Percentiles rank a stretch among this genome's conserved stretches.
phyloP scores from a whole-genome alignment of 192 early-diverging fungal species.

The Mortierella antarctica region DNA sequence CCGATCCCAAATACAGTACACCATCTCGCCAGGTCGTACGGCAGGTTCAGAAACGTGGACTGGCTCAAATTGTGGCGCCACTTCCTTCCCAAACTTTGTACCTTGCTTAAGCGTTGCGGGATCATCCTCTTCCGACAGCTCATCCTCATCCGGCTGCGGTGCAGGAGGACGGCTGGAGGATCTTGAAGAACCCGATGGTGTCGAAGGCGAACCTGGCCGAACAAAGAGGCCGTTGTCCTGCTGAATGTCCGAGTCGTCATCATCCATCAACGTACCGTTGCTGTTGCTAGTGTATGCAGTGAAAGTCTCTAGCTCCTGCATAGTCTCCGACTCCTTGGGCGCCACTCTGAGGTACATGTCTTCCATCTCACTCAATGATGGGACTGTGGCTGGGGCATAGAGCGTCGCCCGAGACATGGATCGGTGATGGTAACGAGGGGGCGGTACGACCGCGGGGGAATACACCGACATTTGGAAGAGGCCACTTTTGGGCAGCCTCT shows the following conservation, averaged over 20 bases:
- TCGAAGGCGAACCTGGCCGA: slow-evolving; percentile 10
- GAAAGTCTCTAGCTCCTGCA: slow-evolving; percentile 4
- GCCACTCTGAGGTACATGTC: slow-evolving; percentile 32
- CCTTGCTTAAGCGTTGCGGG: neutral
- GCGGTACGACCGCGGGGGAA: slow-evolving; percentile 6
- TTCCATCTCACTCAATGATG: slow-evolving; percentile 13
- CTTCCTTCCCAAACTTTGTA: neutral
- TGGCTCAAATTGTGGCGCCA: neutral
- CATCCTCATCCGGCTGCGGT: slow-evolving; percentile 11
- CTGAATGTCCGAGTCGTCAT: neutral
- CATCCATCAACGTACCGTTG: neutral
- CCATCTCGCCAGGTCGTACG: slow-evolving; percentile 31
- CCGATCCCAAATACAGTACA: slow-evolving; percentile 33
- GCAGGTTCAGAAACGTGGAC: slow-evolving; percentile 19
- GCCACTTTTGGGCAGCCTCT: slow-evolving; percentile 9
- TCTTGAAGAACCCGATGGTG: slow-evolving; percentile 12
- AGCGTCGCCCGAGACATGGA: slow-evolving; percentile 5
- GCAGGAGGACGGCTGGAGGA: slow-evolving; percentile 13
- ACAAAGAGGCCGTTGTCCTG: no score
- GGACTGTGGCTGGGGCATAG: slow-evolving; percentile 19
- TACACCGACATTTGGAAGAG: slow-evolving; percentile 24
- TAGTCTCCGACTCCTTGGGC: neutral
- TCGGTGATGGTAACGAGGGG: slow-evolving; percentile 14
- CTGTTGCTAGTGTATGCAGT: neutral
- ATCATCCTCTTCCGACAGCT: slow-evolving; percentile 37